A percentile compares a stretch with the other conserved stretches of the same genome.
phyloP scores from a whole-genome alignment of 495 filamentous ascomycete genomes.

The Xylaria curta region DNA sequence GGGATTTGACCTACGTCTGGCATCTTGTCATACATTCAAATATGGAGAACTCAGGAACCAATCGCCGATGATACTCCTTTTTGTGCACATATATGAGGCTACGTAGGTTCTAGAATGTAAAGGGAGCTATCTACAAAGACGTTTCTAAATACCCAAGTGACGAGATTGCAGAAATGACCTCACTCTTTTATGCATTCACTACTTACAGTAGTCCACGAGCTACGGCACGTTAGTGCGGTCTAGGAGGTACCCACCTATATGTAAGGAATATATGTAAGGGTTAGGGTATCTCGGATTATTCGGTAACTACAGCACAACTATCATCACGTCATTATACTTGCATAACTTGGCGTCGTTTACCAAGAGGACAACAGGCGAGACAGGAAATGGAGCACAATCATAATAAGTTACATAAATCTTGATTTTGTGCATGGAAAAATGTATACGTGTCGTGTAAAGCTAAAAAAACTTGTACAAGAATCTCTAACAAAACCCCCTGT shows the following conservation, averaged over 20 bases:
- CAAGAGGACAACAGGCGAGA: neutral
- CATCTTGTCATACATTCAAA: neutral
- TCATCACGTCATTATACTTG: neutral
- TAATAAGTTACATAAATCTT: neutral
- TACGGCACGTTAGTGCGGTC: neutral
- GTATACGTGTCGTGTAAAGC: neutral
- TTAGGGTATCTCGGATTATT: neutral
- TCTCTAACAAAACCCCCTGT: neutral
- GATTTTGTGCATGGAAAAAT: neutral
- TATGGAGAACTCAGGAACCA: neutral
- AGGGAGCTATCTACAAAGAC: too few species aligned
- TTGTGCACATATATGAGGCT: neutral
- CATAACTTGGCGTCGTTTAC: neutral
- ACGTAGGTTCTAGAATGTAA: neutral
- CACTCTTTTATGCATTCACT: neutral
- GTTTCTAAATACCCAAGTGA: neutral
- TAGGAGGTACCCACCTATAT: conserved; percentile 11
- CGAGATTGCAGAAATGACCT: neutral
- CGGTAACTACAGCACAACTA: neutral
- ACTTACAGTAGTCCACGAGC: neutral
- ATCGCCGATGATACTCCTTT: neutral
- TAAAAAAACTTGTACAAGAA: neutral
- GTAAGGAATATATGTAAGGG: conserved; percentile 11
- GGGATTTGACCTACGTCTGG: neutral
- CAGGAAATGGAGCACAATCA: neutral